Base-by-base conservation (phyloP, 305 asterid species). In the Plantago lanceolata region DNA sequence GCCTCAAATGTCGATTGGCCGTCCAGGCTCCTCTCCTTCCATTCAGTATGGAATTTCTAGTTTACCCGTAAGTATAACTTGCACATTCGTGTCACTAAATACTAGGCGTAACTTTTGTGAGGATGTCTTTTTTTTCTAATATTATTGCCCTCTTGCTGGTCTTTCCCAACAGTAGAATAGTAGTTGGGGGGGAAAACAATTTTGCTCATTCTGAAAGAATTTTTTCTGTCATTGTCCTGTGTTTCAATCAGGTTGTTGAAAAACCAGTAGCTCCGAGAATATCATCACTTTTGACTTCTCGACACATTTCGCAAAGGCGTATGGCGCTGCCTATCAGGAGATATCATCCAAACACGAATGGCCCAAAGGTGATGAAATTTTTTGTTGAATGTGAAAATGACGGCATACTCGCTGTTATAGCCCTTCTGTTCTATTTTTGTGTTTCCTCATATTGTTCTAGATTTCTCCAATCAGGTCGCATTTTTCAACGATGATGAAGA, bases 31-130 rank as follows among this genome's bases (percentile, higher is more conserved):
- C 66, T 86, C 99, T 50, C 82, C 95, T 67, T 79, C 99, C 50
- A 68, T 94, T 73, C 99, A 90, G 78, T 90, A 90, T 75, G 96
- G 97, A 70, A 94, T 94, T 66, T 94, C 97, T 54, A 94, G 93
- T 82, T 74, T 90, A 68, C 97, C 97, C 19, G 99, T 94, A 76
- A 83, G 97, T 83, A 55, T 69, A 21, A 33, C 48, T 61, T 49
- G 57, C n/a, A 16, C 48, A 3, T 44, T 11, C 57, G 35, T 37
- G 29, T 48, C 37, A 21, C 64, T 45, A 33, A 50, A 29, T 53
- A 48, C 56, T 29, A 16, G 20, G 28, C 28, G 21, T 57, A 58
- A 48, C 14, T 52, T 29, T 44, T 73, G n/a, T 35, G 51, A 33
- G 52, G 55, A 19, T 62, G 58, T 60, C 64, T 71, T 55, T 60